Evolutionary conservation across 2,329 filamentous ascomycete genomes (phyloP), one percentile per base, ranked within the genome.

Genomic region (Microsporum ferrugineum): DNA sequence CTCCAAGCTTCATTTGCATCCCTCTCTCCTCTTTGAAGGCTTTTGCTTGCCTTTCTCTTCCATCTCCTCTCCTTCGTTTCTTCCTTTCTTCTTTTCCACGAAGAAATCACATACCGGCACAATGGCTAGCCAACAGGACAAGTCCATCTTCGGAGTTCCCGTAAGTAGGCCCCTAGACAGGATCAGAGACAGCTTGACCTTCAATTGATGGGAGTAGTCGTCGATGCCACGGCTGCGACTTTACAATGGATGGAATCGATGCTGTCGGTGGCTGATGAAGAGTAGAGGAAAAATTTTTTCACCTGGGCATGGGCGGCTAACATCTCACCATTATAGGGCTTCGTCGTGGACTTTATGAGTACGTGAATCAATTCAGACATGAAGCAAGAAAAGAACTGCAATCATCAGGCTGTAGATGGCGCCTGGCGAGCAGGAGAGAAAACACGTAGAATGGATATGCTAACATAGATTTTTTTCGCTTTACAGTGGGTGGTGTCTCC

Each of bases 331-430:
- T 60, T 65, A 64, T 65, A 95, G 87, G 89, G 89, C 78, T 97
- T 97, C 85, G 76, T 96, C 77, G 89, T 95, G 76, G 92, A 97
- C 84, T 97, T 97, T 86, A 78, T 97, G 86, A 97, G 91, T 95
- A 95, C 76, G 91, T 94, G 66, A 33, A 38, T 23, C 57, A 17
- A 38, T 39, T 39, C 56, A 29, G 34, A n/a, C 14, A 23, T 17
- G 6, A 27, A 17, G 29, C 38, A 5, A 38, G 57, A 12, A 53
- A 12, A 38, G 38, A 27, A 33, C 12, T 31, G 49, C 49, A 31
- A 6, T 5, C 27, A 34, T n/a, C 10, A 2, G 27, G 39, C 7
- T 31, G 17, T 6, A 17, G 3, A 45, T 10, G 14, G 7, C 6
- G 6, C 1, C n/a, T 43, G 39, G 7, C 17, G 39, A 12, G n/a